Evolutionary conservation across 177 flowering plant genomes (phyloP).

Genomic region (Vitis hybrid): DNA sequence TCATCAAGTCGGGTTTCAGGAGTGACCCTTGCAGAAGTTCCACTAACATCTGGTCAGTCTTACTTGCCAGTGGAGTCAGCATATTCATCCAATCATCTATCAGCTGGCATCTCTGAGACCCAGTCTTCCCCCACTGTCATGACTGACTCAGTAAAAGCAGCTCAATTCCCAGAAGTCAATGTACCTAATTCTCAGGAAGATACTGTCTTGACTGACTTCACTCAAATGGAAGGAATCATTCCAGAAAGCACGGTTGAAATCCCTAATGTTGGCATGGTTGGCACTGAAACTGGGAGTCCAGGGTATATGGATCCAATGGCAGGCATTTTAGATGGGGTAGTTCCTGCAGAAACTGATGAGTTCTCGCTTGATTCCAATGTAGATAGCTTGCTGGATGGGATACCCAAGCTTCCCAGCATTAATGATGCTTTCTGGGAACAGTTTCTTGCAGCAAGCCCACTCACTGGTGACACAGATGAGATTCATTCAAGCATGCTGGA

Average conservation of each 20-base stretch:
- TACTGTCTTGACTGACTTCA: constrained; percentile 8
- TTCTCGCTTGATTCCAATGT: constrained; percentile 23
- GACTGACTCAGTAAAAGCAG: neutral
- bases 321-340: constrained; percentile 22
- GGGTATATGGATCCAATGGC: constrained; percentile 20
- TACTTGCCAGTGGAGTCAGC: constrained; percentile 26
- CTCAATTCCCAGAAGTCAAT: constrained; percentile 11
- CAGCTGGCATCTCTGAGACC: constrained; percentile 36
- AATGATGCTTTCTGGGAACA: constrained; percentile 81
- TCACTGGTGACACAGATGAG: constrained; percentile 43
- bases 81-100: constrained; percentile 14
- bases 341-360: constrained; percentile 21
- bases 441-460: constrained; percentile 41
- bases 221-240: constrained; percentile 12
- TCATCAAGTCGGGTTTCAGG: constrained; percentile 43
- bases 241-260: constrained; percentile 19
- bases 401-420: constrained; percentile 42
- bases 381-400: constrained; percentile 29
- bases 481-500: constrained; percentile 26
- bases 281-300: constrained; percentile 15
- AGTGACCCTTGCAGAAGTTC: constrained; percentile 59
- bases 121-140: constrained; percentile 22
- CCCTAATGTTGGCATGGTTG: constrained; percentile 16
- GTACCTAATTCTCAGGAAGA: constrained; percentile 10
- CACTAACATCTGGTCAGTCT: constrained; percentile 36